These are phyloP conservation scores for Astragalus glycyphyllos DNA, from an alignment of 306 rosid species.

Conservation along the genomic window DNA sequence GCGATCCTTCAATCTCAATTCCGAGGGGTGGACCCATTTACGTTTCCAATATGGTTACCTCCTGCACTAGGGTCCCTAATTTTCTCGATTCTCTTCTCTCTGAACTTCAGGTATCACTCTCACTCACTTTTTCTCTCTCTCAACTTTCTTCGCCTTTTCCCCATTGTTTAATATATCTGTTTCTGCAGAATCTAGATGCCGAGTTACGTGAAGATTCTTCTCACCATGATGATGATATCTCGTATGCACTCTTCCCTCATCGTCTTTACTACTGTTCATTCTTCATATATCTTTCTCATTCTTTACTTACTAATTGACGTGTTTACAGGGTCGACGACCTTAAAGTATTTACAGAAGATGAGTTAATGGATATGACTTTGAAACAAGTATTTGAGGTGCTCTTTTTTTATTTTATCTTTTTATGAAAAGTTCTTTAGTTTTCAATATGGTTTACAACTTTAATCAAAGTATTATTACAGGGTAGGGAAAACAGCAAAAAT, in stretches of 20 bases:
- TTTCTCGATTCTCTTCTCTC: slow-evolving; percentile 58
- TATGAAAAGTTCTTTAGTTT: not conserved
- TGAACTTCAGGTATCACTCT: slow-evolving; percentile 61
- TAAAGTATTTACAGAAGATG: slow-evolving; percentile 70
- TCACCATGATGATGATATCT: slow-evolving; percentile 53
- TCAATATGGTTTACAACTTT: slow-evolving; percentile 10
- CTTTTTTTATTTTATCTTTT: not conserved
- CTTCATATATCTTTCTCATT: not conserved
- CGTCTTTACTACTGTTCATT: not conserved
- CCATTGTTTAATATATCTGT: not conserved
- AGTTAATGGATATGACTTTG: slow-evolving; percentile 83
- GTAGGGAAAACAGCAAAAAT: slow-evolving; percentile 42
- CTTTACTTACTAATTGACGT: not conserved
- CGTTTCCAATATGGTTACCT: slow-evolving; percentile 60
- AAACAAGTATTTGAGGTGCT: slow-evolving; percentile 62
- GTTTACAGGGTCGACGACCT: slow-evolving; percentile 76
- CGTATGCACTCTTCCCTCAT: slow-evolving; percentile 50
- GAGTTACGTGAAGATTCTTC: slow-evolving; percentile 54
- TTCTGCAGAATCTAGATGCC: slow-evolving; percentile 60
- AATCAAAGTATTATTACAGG: slow-evolving; percentile 36
- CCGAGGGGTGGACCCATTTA: slow-evolving; percentile 91
- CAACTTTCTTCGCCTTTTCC: not conserved
- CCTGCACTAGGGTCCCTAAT: slow-evolving; percentile 57
- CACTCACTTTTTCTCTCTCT: not conserved
- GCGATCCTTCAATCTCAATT: slow-evolving; percentile 52